These are phyloP conservation scores for Malassezia caprae DNA, from an alignment of 1,284 basidiomycete species.

Conservation along the genomic window DNA sequence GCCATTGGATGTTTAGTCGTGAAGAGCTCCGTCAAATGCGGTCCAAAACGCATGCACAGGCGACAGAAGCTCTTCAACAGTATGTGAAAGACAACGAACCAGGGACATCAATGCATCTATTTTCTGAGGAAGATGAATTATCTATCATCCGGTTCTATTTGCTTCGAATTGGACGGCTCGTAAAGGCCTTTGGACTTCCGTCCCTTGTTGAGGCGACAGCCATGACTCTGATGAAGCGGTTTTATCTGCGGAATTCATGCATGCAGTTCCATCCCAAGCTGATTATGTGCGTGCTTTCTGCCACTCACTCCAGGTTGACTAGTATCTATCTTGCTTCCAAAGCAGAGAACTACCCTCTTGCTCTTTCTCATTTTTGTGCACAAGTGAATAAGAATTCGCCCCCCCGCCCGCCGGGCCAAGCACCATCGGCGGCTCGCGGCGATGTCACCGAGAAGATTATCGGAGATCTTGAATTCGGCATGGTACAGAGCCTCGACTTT, in stretches of 20 bases:
- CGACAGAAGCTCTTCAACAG: constrained; percentile 6
- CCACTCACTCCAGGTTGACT: constrained; percentile 62
- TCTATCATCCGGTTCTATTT: constrained; percentile 81
- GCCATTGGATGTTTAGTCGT: constrained; percentile 36
- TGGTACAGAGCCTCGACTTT: constrained; percentile 82
- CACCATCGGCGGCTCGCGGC: constrained; percentile 62
- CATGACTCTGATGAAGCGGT: constrained; percentile 81
- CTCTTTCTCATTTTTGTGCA: constrained; percentile 62
- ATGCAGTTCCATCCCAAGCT: constrained; percentile 99
- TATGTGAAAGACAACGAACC: constrained; percentile 20
- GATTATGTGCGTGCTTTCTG: constrained; percentile 65
- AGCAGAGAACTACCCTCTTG: constrained; percentile 84
- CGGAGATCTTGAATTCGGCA: constrained; percentile 83
- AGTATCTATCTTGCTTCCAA: constrained; percentile 90
- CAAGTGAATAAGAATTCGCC: constrained; percentile 10
- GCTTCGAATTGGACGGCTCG: constrained; percentile 72
- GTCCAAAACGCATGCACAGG: constrained; percentile 9
- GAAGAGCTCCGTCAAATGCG: constrained; percentile 17
- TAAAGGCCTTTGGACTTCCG: constrained; percentile 72
- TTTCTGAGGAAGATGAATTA: constrained; percentile 71
- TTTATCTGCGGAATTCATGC: constrained; percentile 92
- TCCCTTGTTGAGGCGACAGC: constrained; percentile 89
- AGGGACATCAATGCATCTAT: constrained; percentile 53
- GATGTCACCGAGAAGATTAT: constrained; percentile 61
- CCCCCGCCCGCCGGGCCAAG: constrained; percentile 36